Evolutionary conservation across 768 basidiomycete genomes (phyloP), one percentile per base, ranked within the genome.

Genomic region (Suillus discolor): DNA sequence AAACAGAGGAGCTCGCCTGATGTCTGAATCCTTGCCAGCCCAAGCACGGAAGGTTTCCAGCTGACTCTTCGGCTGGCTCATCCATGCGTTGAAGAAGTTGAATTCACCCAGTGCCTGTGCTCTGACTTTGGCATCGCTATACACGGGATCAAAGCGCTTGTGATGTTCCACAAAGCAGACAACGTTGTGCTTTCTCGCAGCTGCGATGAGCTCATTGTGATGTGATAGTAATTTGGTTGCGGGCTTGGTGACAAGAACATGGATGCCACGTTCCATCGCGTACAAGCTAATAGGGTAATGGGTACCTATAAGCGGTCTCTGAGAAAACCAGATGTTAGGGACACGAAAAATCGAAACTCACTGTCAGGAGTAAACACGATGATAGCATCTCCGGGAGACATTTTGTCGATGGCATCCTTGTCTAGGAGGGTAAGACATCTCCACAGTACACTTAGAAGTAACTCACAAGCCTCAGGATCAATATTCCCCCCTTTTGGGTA

Each of bases 61-160:
- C 78, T 97, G 96, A 71, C 87, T 89, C 80, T 97, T 97, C 51
- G 96, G 96, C 77, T 97, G 96, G 73, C 92, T 94, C 96, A 97
- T 97, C 94, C 96, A 97, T 44, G 94, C 93, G 70, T 82, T 93
- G 87, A 95, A 97, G 79, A 94, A 97, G 80, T 96, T 97, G 81
- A 96, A 94, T 77, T 96, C 93, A 41, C 95, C 94, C 31, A 96
- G 83, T 8, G 85, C 78, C 34, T 83, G 85, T 36, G 91, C 91
- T 62, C 90, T 88, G 5, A 88, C 89, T 71, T 88, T 90, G 45
- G 94, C 96, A 74, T 97, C 95, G 71, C 91, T 91, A 81, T 97
- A 97, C 15, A 90, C 94, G 6, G 96, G 96, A 78, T 97, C 95
- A 72, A 89, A 93, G 57, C 93, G 87, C 75, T 94, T 95, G 80